Base-by-base conservation (phyloP, 106 monocot genomes). In the Xerophyta viscosa region DNA sequence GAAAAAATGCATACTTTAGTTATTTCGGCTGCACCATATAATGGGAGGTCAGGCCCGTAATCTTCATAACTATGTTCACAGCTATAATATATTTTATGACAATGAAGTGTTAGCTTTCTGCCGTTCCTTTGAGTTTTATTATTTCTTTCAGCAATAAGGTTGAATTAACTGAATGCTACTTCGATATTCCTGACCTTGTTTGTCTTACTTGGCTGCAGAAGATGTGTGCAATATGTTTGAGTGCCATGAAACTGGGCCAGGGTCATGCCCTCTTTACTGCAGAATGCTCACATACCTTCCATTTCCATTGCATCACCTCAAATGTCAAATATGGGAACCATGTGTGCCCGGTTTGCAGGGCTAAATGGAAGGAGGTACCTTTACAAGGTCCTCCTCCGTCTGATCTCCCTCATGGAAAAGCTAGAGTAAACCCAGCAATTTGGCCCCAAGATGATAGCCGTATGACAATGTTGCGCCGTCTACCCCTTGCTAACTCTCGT, bases 231-330 rank as follows among this genome's bases (percentile, higher is more conserved):
- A 87, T 93, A 62, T 93, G 87, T 46, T 33, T 93, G 25, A 71
- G 68, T 13, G 37, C 45, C 20, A 83, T 93, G 92, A 87, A 84
- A 66, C 65, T 83, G 23, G 87, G 87, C n/a, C 63, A 75, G 31
- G 92, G 87, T 0, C 89, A 77, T 51, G 92, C 87, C 20, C 69
- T 93, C 14, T 93, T 93, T 71, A 93, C 87, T 23, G 93, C 87
- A 36, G 93, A 93, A 48, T 93, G 93, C 71, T 81, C 81, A 6
- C 93, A 88, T 21, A 70, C 67, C 48, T 93, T 93, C 66, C 92
- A 87, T 69, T 93, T 93, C 60, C 77, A 71, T 53, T 93, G 92
- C 77, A 83, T 93, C 46, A 60, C 82, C 22, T 80, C 87, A 21
- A 93, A 77, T 65, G 83, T 87, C 7, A 87, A 81, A 36, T 68